Base-by-base conservation (phyloP, 208 protist genomes). In the Strigomonas culicis region DNA sequence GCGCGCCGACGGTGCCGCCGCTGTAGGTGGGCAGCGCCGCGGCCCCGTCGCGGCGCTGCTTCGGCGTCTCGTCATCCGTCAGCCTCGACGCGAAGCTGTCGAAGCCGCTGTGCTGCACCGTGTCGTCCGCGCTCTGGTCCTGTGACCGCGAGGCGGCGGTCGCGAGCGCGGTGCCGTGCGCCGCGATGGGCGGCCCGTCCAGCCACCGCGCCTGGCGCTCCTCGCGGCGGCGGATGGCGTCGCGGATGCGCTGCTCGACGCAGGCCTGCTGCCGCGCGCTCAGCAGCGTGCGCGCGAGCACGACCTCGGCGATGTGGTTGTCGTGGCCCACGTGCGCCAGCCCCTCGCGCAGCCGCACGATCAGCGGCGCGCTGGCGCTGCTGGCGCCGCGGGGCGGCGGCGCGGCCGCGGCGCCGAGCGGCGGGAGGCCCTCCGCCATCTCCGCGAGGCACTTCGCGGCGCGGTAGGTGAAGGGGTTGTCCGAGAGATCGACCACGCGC, bases 391-490 rank as follows among this genome's bases (percentile, higher is more conserved):
- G n/a, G n/a, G n/a, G n/a, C n/a, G n/a, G n/a, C n/a, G n/a, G n/a
- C n/a, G n/a, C n/a, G n/a, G n/a, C n/a, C n/a, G n/a, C n/a, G n/a
- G n/a, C n/a, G n/a, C n/a, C n/a, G n/a, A 43, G 21, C 57, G 36
- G 52, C 22, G 0, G 15, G 56, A 63, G 60, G 60, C 79, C 68
- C 47, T 82, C 75, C 21, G 63, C 72, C 52, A 87, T 72, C 53
- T 53, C 59, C 6, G 70, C 68, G 0, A 87, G 62, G 22, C 75
- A 59, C 57, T 81, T 78, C n/a, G 72, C 80, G n/a, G 80, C 75
- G 2, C 74, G 74, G 44, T 74, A 81, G 13, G 80, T 82, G 50
- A 87, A 79, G 8, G 73, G 73, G 57, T 87, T 87, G n/a, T 68
- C 73, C 39, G 72, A 70, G 19, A 87, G n/a, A 36, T 87, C 72